Evolutionary conservation across 208 protist genomes (phyloP), one percentile per base, ranked within the genome.

Genomic region (Wallacemonas collosoma): DNA sequence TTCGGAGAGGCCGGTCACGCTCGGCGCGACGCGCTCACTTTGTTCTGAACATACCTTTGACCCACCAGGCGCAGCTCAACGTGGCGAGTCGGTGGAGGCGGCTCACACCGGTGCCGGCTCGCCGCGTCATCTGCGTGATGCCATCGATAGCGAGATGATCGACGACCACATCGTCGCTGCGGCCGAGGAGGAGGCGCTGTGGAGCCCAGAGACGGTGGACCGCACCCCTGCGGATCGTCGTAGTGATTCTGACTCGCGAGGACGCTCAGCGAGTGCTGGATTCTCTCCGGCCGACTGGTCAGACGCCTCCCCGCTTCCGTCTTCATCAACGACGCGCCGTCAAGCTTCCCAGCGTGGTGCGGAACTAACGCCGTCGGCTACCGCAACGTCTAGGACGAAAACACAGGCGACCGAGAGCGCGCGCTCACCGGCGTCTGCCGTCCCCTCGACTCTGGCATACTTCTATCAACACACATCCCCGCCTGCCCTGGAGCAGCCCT

Each of bases 391-490:
- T 53, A 26, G 26, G 26, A 26, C 26, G 26, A 26, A 15, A 53
- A 53, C 48, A 57, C 53, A 15, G 53, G 26, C 26, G 53, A 57
- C 53, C 14, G 17, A 26, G 26, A 26, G 26, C 26, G 26, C 26
- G 26, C 26, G 26, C 26, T 26, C 53, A 8, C 17, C 17, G 53
- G 57, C 38, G 7, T 44, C 57, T 39, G 39, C 26, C 38, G 57
- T 63, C 5, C 57, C 57, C 6, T 39, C 57, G 36, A 63, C 57
- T 4, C 38, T 63, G 36, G 57, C 57, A 5, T 63, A 63, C 57
- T 63, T 63, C 44, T 63, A 63, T n/a, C 57, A 63, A 11, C 57
- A 63, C 57, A 38, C 57, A 5, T 38, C 57, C 4, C 57, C 57
- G 9, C 57, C 57, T 5, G 15, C 57, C 36, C 36, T 63, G 17